Base-by-base conservation (phyloP, 306 rosid genomes). In the Rosa rugosa region DNA sequence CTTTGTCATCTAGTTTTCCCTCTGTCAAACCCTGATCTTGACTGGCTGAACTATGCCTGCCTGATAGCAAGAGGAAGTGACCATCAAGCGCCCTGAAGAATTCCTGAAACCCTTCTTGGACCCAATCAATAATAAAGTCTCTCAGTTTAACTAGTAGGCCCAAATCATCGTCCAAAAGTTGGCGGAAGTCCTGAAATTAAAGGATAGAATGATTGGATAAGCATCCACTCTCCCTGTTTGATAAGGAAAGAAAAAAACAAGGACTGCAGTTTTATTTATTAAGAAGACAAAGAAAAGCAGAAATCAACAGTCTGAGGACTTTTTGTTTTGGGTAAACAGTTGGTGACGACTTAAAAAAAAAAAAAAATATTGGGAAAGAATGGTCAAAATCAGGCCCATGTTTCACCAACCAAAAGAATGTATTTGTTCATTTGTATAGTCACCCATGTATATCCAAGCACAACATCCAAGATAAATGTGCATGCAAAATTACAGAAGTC, bases 51-150 rank as follows among this genome's bases (percentile, higher is more conserved):
- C 63, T 85, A 71, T 81, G 89, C 86, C 85, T 87, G 80, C 97
- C 89, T 40, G 95, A 88, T 73, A 92, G 85, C 79, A 78, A 82
- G 77, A 80, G 77, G 85, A 95, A 91, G 68, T 76, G 91, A 75
- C 85, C 88, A 79, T 92, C 93, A 83, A 95, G 94, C 71, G 85
- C 86, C 87, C 82, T 74, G 75, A 95, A 94, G 80, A 95, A 95
- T 54, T 86, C 86, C 81, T 92, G 99, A 86, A 92, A 90, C 81
- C 96, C 99, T 88, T 91, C 99, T 89, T 92, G 95, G 82, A 92
- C 98, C 92, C 88, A 91, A 83, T 92, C 91, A 78, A 85, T 76
- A 67, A 89, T 88, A 67, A 77, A 82, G 83, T 87, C 90, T 80
- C 86, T 88, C 79, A 90, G 85, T 73, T 86, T 86, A 76, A 84